phyloP scores from a whole-genome alignment of 2,329 filamentous ascomycete genomes.

The Alternaria sp. region DNA sequence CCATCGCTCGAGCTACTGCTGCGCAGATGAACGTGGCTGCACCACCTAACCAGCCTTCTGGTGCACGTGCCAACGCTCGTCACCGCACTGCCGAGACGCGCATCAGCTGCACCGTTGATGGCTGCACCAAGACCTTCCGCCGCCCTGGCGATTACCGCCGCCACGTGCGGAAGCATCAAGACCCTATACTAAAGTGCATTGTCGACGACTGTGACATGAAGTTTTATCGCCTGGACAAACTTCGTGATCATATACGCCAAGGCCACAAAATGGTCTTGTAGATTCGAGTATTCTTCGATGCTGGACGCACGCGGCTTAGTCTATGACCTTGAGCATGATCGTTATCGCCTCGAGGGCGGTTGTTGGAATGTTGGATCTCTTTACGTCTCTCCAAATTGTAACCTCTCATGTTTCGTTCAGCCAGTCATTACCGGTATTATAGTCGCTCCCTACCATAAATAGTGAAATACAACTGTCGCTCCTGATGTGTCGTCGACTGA shows the following conservation, averaged over 20 bases:
- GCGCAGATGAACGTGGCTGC: not conserved
- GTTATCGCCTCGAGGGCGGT: not conserved
- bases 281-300: no score
- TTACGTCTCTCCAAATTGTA: not conserved
- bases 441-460: not conserved
- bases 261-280: not conserved
- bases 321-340: not conserved
- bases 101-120: not conserved
- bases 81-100: not conserved
- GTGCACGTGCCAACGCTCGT: not conserved
- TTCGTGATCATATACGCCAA: constrained; percentile 2
- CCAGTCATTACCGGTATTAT: not conserved
- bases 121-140: not conserved
- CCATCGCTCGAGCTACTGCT: not conserved
- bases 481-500: no score
- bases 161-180: not conserved
- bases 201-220: constrained; percentile 6
- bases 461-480: not conserved
- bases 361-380: not conserved
- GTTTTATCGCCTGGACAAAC: constrained; percentile 15
- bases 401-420: not conserved
- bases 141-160: constrained; percentile 7
- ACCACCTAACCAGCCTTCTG: not conserved
- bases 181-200: not conserved
- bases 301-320: not conserved